phyloP scores from a whole-genome alignment of 2,329 filamentous ascomycete genomes.

The Colletotrichum endophyticum region DNA sequence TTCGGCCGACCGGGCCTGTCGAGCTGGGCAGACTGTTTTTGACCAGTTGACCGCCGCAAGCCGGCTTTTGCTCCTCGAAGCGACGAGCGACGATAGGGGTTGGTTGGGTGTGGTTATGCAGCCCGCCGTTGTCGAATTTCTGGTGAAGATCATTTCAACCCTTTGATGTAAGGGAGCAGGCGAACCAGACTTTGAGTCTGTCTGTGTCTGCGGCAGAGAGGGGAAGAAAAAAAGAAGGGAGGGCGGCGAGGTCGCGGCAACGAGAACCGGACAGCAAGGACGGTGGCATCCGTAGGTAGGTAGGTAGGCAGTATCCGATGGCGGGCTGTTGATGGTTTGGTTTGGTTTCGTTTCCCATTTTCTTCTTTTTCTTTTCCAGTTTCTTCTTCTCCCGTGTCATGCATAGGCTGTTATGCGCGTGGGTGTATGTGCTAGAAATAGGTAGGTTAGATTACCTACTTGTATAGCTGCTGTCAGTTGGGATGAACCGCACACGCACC shows the following conservation, averaged over 20 bases:
- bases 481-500: background rate
- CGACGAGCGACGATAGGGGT: background rate
- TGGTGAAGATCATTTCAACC: background rate
- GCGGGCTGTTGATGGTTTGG: background rate
- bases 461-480: background rate
- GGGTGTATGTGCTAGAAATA: too few species aligned
- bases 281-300: background rate
- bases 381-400: background rate
- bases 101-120: background rate
- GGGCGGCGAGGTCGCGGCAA: background rate
- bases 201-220: background rate
- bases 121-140: background rate
- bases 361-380: background rate
- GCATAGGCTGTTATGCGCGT: background rate
- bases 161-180: background rate
- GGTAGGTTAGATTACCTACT: too few species aligned
- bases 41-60: background rate
- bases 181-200: background rate
- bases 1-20: constrained; percentile 13
- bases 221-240: background rate
- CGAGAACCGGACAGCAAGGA: background rate
- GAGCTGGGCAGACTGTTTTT: background rate
- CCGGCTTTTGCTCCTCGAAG: background rate
- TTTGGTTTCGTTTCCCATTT: background rate
- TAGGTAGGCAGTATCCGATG: background rate